Base-by-base conservation (phyloP, 345 rosid genomes). In the Jatropha curcas region DNA sequence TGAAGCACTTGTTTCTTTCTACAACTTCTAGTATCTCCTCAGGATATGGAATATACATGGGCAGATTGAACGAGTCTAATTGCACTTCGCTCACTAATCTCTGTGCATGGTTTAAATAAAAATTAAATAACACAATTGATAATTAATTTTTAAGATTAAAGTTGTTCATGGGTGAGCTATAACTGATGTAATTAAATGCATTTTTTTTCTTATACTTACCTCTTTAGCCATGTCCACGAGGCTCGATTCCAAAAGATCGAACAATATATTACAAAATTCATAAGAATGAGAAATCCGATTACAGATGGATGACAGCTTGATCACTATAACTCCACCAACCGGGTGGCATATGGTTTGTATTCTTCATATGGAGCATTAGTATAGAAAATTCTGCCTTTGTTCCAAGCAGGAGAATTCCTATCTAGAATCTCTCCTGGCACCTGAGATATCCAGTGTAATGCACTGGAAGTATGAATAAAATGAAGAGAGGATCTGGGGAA, bases 171-270 rank as follows among this genome's bases (percentile, higher is more conserved):
- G 45, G 45, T 2, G 45, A 41, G 13, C 45, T 41, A 41, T n/a
- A n/a, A n/a, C n/a, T n/a, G n/a, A n/a, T n/a, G n/a, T n/a, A n/a
- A n/a, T n/a, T n/a, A n/a, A n/a, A n/a, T n/a, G n/a, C n/a, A n/a
- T n/a, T n/a, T n/a, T n/a, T n/a, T 2, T n/a, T n/a, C n/a, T n/a
- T n/a, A n/a, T n/a, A n/a, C n/a, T n/a, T n/a, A 41, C 87, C 86
- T 65, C 80, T 35, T 66, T 78, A 1, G 75, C 83, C 84, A 86
- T 78, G 70, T 84, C 87, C 80, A 73, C n/a, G 63, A 84, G 79
- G 74, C 79, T 58, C 13, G 79, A 64, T 19, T 80, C 86, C 27
- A 84, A 20, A 17, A 75, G 35, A 13, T 82, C 82, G 19, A 74
- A 73, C 43, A 57, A 65, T 0, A 70, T 9, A 33, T 73, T 74